These are phyloP conservation scores for Colletotrichum aenigma DNA, from an alignment of 2,329 filamentous ascomycete species.

Conservation along the genomic window DNA sequence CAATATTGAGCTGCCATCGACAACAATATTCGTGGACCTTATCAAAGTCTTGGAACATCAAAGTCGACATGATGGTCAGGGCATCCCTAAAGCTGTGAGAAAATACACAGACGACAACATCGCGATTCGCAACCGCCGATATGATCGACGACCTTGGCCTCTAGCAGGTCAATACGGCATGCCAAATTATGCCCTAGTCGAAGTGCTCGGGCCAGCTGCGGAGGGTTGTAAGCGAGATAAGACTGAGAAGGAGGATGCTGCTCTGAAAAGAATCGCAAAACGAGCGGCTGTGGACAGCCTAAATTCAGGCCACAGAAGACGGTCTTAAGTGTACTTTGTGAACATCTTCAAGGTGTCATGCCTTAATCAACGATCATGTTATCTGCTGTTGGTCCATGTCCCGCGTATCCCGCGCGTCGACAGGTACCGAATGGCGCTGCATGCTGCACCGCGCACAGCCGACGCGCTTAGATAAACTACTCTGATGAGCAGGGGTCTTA, in stretches of 20 bases:
- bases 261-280: not conserved
- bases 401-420: not conserved
- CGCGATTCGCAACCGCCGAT: not conserved
- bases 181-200: not conserved
- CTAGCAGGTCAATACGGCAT: not conserved
- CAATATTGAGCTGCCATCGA: accelerated
- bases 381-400: not conserved
- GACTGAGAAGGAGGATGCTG: not conserved
- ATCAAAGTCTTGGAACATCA: not conserved
- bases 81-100: not conserved
- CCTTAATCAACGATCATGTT: not conserved
- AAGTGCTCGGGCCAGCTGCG: not conserved
- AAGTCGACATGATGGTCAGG: not conserved
- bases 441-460: not conserved
- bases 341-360: not conserved
- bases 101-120: not conserved
- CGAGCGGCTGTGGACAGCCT: not conserved
- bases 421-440: not conserved
- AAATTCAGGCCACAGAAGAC: not conserved
- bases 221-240: not conserved
- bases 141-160: not conserved
- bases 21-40: not conserved
- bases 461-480: not conserved
- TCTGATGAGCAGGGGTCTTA: not conserved
- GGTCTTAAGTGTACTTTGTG: not conserved